Percentiles rank a stretch among this genome's conserved stretches.
Evolutionary conservation across 148 eudicot genomes (phyloP).

Genomic region (Fagopyrum homotropicum): DNA sequence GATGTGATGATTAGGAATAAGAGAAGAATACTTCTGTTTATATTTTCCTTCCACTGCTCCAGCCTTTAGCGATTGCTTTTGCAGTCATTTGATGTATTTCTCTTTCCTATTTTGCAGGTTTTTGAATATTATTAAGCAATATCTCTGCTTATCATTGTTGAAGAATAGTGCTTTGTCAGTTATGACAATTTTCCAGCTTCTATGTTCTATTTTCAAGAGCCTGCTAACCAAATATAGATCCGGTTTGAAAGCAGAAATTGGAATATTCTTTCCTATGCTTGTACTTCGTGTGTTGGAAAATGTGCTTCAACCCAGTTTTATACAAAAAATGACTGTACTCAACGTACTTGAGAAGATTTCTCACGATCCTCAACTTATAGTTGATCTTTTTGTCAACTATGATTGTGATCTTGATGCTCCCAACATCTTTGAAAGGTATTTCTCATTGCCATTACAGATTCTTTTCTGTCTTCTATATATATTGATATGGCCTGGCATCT

Average conservation of each 20-base stretch:
- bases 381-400: slow-evolving; percentile 92
- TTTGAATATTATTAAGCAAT: slow-evolving; percentile 78
- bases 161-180: slow-evolving; percentile 97
- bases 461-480: background rate
- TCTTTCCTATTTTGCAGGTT: slow-evolving; percentile 52
- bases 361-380: slow-evolving; percentile 71
- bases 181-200: slow-evolving; percentile 93
- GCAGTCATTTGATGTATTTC: background rate
- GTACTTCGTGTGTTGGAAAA: slow-evolving; percentile 93
- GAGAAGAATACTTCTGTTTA: background rate
- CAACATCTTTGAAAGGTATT: slow-evolving; percentile 94
- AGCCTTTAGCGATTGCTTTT: background rate
- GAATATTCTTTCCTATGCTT: slow-evolving; percentile 92
- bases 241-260: slow-evolving; percentile 88
- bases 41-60: background rate
- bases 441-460: slow-evolving; percentile 11
- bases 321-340: slow-evolving; percentile 97
- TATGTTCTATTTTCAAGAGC: slow-evolving; percentile 77
- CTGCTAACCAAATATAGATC: slow-evolving; percentile 74
- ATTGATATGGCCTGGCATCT: background rate
- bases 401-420: slow-evolving; percentile 98
- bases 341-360: slow-evolving; percentile 83
- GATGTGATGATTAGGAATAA: background rate
- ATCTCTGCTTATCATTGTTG: slow-evolving; percentile 77
- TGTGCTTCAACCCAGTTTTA: slow-evolving; percentile 91